These are phyloP conservation scores for Trichoderma gracile DNA, from an alignment of 2,329 filamentous ascomycete genomes.

Conservation along the genomic window DNA sequence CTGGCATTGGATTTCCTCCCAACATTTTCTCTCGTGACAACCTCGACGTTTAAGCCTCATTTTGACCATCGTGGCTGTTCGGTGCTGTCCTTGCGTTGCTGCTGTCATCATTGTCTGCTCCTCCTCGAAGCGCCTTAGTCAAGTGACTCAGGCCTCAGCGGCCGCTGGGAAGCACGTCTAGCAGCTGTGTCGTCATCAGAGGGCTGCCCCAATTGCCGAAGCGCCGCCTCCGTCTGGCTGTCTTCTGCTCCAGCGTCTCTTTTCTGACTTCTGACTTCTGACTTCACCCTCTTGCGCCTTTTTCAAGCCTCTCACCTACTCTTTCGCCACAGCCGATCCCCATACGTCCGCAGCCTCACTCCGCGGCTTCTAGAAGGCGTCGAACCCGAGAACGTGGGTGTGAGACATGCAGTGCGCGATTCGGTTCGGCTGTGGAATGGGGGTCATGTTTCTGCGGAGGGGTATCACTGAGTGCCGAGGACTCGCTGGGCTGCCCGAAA, in stretches of 20 bases:
- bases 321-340: not conserved
- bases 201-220: slow-evolving; percentile 4
- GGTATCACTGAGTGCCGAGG: slow-evolving; percentile 3
- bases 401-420: slow-evolving; percentile 15
- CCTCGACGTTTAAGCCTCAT: too few species aligned
- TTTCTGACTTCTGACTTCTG: not conserved
- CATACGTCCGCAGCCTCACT: not conserved
- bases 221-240: not conserved
- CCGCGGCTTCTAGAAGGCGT: slow-evolving; percentile 10
- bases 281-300: not conserved
- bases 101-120: not conserved
- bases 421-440: slow-evolving; percentile 5
- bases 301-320: not conserved
- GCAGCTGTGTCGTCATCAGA: slow-evolving; percentile 4
- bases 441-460: slow-evolving; percentile 13
- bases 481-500: slow-evolving; percentile 8
- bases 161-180: slow-evolving; percentile 8
- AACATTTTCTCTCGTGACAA: too few species aligned
- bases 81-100: too few species aligned
- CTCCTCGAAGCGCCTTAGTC: not conserved
- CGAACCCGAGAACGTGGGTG: not conserved
- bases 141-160: slow-evolving; percentile 4
- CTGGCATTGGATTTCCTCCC: not conserved
- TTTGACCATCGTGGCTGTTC: too few species aligned
- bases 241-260: not conserved